Percentiles rank a stretch among this genome's conserved stretches.
These are phyloP conservation scores for Craterostigma plantagineum DNA, from an alignment of 257 asterid species.

Conservation along the genomic window DNA sequence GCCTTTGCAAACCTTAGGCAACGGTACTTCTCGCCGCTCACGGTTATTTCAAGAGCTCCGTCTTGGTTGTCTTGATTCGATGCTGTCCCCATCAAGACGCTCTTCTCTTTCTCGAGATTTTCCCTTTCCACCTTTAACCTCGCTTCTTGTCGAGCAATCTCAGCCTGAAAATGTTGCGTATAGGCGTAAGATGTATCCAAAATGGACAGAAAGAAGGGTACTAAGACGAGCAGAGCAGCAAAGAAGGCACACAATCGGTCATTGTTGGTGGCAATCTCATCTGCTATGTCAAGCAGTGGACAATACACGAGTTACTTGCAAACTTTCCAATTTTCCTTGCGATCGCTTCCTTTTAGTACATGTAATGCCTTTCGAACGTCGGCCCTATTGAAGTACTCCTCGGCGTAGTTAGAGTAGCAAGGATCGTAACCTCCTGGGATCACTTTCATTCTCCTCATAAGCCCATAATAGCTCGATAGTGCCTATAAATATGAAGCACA, in stretches of 20 bases:
- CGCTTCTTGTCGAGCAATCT: conserved; percentile 90
- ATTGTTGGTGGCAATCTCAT: too few relatives aligned
- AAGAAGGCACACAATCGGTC: too few relatives aligned
- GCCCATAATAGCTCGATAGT: conserved; percentile 9
- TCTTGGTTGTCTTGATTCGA: conserved; percentile 98
- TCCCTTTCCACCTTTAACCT: conserved; percentile 89
- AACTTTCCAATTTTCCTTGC: conserved; percentile 28
- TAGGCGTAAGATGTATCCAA: neutral
- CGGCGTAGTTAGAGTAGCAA: conserved; percentile 35
- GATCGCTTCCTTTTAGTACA: conserved; percentile 13
- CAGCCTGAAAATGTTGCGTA: conserved; percentile 41
- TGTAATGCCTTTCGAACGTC: conserved; percentile 54
- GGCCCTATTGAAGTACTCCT: conserved; percentile 38
- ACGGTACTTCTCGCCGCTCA: conserved; percentile 92
- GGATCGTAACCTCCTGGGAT: conserved; percentile 71
- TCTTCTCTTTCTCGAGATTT: conserved; percentile 90
- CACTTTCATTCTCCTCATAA: conserved; percentile 20
- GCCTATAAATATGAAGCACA: neutral
- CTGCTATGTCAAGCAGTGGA: too few relatives aligned
- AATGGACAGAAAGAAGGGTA: too few relatives aligned
- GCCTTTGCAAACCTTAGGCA: conserved; percentile 95
- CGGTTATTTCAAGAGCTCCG: conserved; percentile 96
- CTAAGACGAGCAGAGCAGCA: too few relatives aligned
- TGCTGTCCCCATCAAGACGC: conserved; percentile 97
- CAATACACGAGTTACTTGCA: conserved; percentile 35